A percentile compares a stretch with the other conserved stretches of the same genome.
Conservation (phyloP, 2,329 filamentous ascomycete genomes). For the Aspergillus fumigatiaffinis region DNA sequence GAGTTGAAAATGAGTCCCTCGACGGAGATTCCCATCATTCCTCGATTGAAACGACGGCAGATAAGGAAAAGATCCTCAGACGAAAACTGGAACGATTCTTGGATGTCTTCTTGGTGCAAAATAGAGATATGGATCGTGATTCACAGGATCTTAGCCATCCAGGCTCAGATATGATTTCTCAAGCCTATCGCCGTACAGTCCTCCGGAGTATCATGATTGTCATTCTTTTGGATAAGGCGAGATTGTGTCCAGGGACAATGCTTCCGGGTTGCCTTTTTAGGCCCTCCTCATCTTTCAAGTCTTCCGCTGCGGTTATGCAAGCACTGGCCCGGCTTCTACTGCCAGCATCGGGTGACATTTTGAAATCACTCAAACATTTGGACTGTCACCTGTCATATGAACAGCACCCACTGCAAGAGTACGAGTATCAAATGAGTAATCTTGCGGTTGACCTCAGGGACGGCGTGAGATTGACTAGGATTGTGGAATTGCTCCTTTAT, state of each 20-base stretch:
- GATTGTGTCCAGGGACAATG: slow-evolving; percentile 30
- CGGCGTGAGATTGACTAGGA: slow-evolving; percentile 55
- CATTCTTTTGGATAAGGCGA: slow-evolving; percentile 55
- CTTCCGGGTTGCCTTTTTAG: slow-evolving; percentile 49
- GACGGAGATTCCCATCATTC: not conserved
- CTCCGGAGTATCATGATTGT: slow-evolving; percentile 59
- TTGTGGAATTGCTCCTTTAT: slow-evolving; percentile 57
- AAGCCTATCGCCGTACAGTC: slow-evolving; percentile 54
- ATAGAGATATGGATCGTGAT: slow-evolving; percentile 48
- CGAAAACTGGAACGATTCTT: slow-evolving; percentile 51
- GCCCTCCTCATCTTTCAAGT: slow-evolving; percentile 51
- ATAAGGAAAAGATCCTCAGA: slow-evolving; percentile 28
- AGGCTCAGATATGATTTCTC: slow-evolving; percentile 42
- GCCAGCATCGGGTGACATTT: slow-evolving; percentile 57
- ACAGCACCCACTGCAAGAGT: slow-evolving; percentile 58
- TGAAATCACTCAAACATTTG: slow-evolving; percentile 52
- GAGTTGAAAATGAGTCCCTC: slow-evolving; percentile 29
- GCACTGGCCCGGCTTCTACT: slow-evolving; percentile 52
- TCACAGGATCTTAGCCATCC: slow-evolving; percentile 20
- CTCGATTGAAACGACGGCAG: not conserved
- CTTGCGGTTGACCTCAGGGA: slow-evolving; percentile 61
- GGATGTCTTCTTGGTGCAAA: slow-evolving; percentile 55
- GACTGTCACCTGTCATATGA: slow-evolving; percentile 53
- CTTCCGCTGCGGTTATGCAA: slow-evolving; percentile 52
- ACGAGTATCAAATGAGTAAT: slow-evolving; percentile 55